Base-by-base conservation (phyloP, 75 land plant species). In the Gnetum montanum region DNA sequence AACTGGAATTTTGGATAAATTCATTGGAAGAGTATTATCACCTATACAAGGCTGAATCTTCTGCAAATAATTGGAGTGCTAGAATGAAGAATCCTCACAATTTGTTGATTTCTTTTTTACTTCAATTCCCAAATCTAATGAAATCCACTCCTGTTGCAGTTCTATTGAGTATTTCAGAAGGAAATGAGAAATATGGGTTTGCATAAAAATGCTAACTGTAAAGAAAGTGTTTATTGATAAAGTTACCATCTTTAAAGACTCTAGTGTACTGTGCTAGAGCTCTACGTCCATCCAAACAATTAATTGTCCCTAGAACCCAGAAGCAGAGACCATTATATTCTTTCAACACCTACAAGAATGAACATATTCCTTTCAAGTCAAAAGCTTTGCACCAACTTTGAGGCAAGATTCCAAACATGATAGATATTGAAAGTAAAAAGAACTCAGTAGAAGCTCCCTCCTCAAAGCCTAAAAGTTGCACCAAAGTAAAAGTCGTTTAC, bases 321-420 rank as follows among this genome's bases (percentile, higher is more conserved):
- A 47, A 40, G 15, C 43, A 30, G 25, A 34, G 52, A 18, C 27
- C 33, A 20, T 40, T 37, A 43, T 65, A 40, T 4, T 8, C 31
- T 28, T 46, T 65, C 11, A 47, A 27, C 37, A 65, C 68, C 68
- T 65, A 65, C 37, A 47, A 34, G n/a, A n/a, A n/a, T n/a, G n/a
- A n/a, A n/a, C n/a, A n/a, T n/a, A n/a, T n/a, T n/a, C n/a, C n/a
- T n/a, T n/a, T n/a, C n/a, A n/a, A n/a, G n/a, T n/a, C n/a, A n/a
- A n/a, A n/a, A n/a, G n/a, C n/a, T n/a, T n/a, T n/a, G n/a, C n/a
- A n/a, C n/a, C n/a, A n/a, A n/a, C n/a, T n/a, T n/a, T n/a, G n/a
- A n/a, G n/a, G n/a, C n/a, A n/a, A n/a, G n/a, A n/a, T n/a, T n/a
- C n/a, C n/a, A n/a, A n/a, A n/a, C n/a, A n/a, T n/a, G n/a, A n/a